A percentile compares a stretch with the other conserved stretches of the same genome.
Evolutionary conservation across 768 basidiomycete genomes (phyloP).

Genomic region (Rhizopogon vinicolor): DNA sequence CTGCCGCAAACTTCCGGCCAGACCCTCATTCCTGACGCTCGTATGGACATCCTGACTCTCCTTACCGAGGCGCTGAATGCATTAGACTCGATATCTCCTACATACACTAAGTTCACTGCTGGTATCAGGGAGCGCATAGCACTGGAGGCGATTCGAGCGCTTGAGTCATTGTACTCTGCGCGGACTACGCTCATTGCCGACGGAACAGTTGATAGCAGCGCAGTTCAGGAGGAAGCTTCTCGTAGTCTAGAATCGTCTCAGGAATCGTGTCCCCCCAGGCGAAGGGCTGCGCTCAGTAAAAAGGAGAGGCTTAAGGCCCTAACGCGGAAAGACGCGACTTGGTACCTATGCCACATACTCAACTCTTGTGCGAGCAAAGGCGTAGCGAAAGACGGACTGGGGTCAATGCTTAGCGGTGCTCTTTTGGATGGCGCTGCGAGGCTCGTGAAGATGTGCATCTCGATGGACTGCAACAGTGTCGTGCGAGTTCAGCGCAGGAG

Average conservation of each 20-base stretch:
- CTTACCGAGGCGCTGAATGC: constrained; percentile 15
- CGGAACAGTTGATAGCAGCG: neutral
- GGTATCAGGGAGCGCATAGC: constrained; percentile 18
- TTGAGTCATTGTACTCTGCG: constrained; percentile 16
- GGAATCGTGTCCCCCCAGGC: neutral
- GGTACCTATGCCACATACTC: constrained; percentile 24
- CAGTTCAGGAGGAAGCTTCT: neutral
- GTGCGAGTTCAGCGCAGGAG: neutral
- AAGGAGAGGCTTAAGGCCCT: constrained; percentile 19
- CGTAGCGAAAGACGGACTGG: neutral
- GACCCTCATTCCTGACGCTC: constrained; percentile 9
- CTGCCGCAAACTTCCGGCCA: neutral
- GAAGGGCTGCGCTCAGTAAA: constrained; percentile 7
- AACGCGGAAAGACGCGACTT: constrained; percentile 20
- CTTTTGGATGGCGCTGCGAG: constrained; percentile 20
- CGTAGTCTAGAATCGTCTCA: neutral
- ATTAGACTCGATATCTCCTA: constrained; percentile 10
- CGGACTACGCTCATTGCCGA: neutral
- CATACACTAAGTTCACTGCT: neutral
- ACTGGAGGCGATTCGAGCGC: constrained; percentile 23
- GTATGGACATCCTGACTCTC: constrained; percentile 19
- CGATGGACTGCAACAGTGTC: neutral
- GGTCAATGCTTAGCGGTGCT: constrained; percentile 7
- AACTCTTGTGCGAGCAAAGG: constrained; percentile 10
- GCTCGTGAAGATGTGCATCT: constrained; percentile 10